Conservation (phyloP, 148 eudicot genomes). For the Simmondsia chinensis region DNA sequence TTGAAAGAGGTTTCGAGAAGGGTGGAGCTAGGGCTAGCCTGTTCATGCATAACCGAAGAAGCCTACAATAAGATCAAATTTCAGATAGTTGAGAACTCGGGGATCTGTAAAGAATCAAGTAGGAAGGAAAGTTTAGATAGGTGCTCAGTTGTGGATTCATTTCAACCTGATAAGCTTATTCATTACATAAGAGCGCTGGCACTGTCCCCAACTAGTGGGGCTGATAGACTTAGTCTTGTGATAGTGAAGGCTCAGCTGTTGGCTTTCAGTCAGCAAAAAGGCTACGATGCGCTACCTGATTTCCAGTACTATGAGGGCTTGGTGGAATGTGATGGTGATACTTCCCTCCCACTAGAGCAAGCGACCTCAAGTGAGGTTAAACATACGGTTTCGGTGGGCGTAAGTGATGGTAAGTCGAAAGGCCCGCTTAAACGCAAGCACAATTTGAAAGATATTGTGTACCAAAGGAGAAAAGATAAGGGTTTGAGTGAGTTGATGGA, state of each 20-base stretch:
- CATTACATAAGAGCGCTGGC: constrained; percentile 56
- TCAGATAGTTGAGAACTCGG: constrained; percentile 68
- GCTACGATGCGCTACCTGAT: constrained; percentile 37
- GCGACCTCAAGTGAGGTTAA: constrained; percentile 23
- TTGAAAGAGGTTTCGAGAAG: constrained; percentile 80
- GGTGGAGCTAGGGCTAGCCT: constrained; percentile 65
- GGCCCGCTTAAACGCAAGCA: constrained; percentile 45
- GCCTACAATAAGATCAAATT: constrained; percentile 35
- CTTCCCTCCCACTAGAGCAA: constrained; percentile 6
- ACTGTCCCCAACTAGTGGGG: constrained; percentile 34
- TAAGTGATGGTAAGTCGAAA: constrained; percentile 18
- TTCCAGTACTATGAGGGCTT: constrained; percentile 39
- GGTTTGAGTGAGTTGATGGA: constrained; percentile 57
- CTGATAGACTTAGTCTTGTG: constrained; percentile 46
- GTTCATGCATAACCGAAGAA: constrained; percentile 63
- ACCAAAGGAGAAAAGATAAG: constrained; percentile 59
- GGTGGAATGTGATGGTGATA: constrained; percentile 28
- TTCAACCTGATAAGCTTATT: constrained; percentile 54
- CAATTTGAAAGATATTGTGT: constrained; percentile 42
- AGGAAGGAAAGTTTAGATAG: constrained; percentile 42
- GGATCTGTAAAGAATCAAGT: constrained; percentile 56
- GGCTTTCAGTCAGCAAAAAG: constrained; percentile 54
- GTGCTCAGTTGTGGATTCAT: constrained; percentile 29
- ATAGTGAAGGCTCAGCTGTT: constrained; percentile 69
- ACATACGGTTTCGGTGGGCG: constrained; percentile 15